Evolutionary conservation across 78 protist species (phyloP).

Genomic region (Speleostelium caveatum): DNA sequence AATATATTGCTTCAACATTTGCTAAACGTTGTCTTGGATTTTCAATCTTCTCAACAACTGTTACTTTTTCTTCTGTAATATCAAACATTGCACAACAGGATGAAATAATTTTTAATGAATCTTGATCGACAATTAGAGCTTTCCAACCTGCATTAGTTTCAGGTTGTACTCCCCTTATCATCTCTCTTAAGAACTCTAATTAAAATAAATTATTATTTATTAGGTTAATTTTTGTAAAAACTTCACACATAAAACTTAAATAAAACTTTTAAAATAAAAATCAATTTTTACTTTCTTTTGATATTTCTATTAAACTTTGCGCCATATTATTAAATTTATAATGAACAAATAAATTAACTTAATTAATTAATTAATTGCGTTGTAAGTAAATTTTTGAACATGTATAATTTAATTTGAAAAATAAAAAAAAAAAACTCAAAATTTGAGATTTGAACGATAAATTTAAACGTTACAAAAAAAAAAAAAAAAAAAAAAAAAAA

Average conservation of each 20-base stretch:
- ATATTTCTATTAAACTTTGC: too few species aligned
- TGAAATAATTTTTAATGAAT: slow-evolving; percentile 72
- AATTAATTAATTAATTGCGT: too few species aligned
- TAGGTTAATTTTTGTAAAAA: background rate
- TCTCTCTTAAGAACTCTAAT: slow-evolving; percentile 47
- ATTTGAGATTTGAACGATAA: too few species aligned
- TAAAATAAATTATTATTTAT: background rate
- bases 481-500: too few species aligned
- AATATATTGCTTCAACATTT: slow-evolving; percentile 81
- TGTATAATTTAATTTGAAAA: too few species aligned
- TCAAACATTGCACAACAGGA: slow-evolving; percentile 87
- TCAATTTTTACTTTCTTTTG: too few species aligned
- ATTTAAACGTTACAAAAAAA: too few species aligned
- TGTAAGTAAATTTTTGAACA: too few species aligned
- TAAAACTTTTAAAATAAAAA: background rate
- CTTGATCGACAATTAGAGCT: slow-evolving; percentile 79
- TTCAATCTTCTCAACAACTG: slow-evolving; percentile 86
- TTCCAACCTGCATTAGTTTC: slow-evolving; percentile 66
- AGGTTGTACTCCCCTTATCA: slow-evolving; percentile 41
- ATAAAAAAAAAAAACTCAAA: too few species aligned
- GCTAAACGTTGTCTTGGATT: slow-evolving; percentile 80
- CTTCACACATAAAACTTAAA: background rate
- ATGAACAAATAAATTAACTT: too few species aligned
- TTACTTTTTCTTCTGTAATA: slow-evolving; percentile 86
- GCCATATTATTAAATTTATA: too few species aligned